Conservation (phyloP, 257 asterid genomes). For the Plantago major region DNA sequence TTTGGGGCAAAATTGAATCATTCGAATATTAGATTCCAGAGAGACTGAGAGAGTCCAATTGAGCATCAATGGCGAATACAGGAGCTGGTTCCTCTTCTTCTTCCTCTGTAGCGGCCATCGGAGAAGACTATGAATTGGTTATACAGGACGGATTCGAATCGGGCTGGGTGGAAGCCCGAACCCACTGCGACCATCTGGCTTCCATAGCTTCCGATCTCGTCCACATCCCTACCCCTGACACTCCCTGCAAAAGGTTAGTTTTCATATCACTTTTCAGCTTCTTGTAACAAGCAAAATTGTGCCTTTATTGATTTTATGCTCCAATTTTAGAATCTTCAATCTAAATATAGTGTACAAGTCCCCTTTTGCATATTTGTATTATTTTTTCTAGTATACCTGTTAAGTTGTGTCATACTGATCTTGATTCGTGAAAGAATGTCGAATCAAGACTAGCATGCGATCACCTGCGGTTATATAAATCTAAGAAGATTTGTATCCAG, state of each 20-base stretch:
- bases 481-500: no score
- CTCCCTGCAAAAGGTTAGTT: slow-evolving; percentile 67
- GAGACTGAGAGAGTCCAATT: no score
- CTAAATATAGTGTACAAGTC: no score
- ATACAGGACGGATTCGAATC: slow-evolving; percentile 66
- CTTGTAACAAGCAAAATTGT: background rate
- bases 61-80: slow-evolving; percentile 2
- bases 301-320: no score
- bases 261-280: background rate
- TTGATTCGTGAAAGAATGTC: no score
- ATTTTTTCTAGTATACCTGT: no score
- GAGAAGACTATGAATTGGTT: slow-evolving; percentile 26
- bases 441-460: no score
- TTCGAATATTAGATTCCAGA: no score
- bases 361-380: no score
- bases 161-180: slow-evolving; percentile 91
- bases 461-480: no score
- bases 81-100: slow-evolving; percentile 49
- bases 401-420: no score
- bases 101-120: slow-evolving; percentile 20
- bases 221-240: slow-evolving; percentile 65
- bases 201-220: slow-evolving; percentile 53
- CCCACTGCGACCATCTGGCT: slow-evolving; percentile 76
- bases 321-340: no score
- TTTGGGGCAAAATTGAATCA: slow-evolving; percentile 29